A percentile compares a stretch with the other conserved stretches of the same genome.
Conservation (phyloP, 768 basidiomycete species). For the Holtermanniella nyarrowii region DNA sequence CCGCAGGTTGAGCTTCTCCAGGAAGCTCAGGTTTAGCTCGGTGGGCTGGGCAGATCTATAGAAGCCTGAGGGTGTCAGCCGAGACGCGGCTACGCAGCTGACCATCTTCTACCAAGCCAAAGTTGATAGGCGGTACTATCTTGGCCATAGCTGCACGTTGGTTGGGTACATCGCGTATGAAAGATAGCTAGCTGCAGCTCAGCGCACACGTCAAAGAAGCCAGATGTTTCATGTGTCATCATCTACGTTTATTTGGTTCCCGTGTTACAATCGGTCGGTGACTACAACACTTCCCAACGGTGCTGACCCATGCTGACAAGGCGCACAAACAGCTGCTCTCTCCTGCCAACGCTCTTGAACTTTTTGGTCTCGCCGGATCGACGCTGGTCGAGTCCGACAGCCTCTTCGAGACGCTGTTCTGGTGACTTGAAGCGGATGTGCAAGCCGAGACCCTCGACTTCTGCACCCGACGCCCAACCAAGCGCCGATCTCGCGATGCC, state of each 20-base stretch:
- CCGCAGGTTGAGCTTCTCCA: slow-evolving; percentile 44
- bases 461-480: slow-evolving; percentile 41
- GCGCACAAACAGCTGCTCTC: slow-evolving; percentile 42
- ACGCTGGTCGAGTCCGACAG: slow-evolving; percentile 14
- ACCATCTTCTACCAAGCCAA: slow-evolving; percentile 41
- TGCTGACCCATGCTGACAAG: slow-evolving; percentile 40
- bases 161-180: too few species aligned
- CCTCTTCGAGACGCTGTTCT: slow-evolving; percentile 16
- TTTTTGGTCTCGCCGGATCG: slow-evolving; percentile 33
- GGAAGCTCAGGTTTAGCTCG: slow-evolving; percentile 49
- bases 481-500: slow-evolving; percentile 41
- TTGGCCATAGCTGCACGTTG: slow-evolving; percentile 33
- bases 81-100: slow-evolving; percentile 2
- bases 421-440: slow-evolving; percentile 39
- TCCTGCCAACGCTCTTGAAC: slow-evolving; percentile 40
- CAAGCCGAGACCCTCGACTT: slow-evolving; percentile 41
- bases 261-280: too few species aligned
- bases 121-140: slow-evolving; percentile 39
- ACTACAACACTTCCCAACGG: slow-evolving; percentile 41
- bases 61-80: slow-evolving; percentile 19
- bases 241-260: background rate
- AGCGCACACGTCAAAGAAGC: background rate
- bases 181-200: too few species aligned
- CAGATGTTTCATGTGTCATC: background rate
- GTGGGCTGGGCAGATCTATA: slow-evolving; percentile 42